Evolutionary conservation across 2,329 filamentous ascomycete genomes (phyloP).

Genomic region (Alternaria brassicae): DNA sequence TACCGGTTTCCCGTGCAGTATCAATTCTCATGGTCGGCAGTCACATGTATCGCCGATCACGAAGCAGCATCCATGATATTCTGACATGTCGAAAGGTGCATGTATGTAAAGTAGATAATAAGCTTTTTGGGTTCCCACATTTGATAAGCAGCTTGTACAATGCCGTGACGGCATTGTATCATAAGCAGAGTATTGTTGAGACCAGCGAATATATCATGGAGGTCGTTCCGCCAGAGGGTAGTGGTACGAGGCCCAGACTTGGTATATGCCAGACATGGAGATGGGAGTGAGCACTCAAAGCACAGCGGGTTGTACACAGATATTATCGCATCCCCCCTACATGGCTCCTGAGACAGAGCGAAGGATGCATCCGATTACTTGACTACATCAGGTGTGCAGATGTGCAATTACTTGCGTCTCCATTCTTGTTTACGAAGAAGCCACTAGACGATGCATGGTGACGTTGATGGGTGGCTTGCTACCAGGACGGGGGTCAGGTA

Average conservation of each 20-base stretch:
- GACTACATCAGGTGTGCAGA: not conserved
- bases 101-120: not conserved
- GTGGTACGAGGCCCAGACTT: not conserved
- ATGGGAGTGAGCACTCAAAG: not conserved
- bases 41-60: not conserved
- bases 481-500: slow-evolving; percentile 8
- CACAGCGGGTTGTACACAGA: not conserved
- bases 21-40: not conserved
- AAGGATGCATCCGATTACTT: not conserved
- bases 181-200: not conserved
- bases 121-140: not conserved
- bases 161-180: not conserved
- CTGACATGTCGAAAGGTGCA: not conserved
- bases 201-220: not conserved
- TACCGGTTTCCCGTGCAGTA: not conserved
- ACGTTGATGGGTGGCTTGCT: slow-evolving; percentile 7
- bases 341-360: not conserved
- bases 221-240: not conserved
- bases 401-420: slow-evolving; percentile 3
- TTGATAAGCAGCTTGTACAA: not conserved
- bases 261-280: slow-evolving; percentile 1
- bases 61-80: not conserved
- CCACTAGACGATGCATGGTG: slow-evolving; percentile 14
- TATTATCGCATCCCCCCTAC: not conserved
- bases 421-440: slow-evolving; percentile 2